These are phyloP conservation scores for Alternaria triticimaculans DNA, from an alignment of 2,329 filamentous ascomycete species.

Conservation along the genomic window DNA sequence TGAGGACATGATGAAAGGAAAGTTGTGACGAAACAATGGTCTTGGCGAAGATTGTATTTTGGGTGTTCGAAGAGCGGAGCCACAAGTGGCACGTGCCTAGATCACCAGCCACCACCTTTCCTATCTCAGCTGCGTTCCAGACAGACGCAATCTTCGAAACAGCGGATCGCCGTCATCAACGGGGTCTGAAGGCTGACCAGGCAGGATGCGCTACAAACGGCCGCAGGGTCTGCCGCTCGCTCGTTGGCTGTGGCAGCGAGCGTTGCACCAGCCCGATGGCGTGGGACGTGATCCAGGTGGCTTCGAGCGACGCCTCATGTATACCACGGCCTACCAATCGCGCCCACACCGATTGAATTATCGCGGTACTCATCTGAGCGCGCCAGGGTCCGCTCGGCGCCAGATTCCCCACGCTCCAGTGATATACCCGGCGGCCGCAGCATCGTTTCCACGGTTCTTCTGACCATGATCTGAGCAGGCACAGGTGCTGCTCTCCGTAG, in stretches of 20 bases:
- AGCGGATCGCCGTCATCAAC: conserved; percentile 16
- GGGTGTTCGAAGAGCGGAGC: conserved; percentile 17
- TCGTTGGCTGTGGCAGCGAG: conserved; percentile 12
- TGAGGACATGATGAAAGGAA: conserved; percentile 32
- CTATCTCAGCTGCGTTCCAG: conserved; percentile 17
- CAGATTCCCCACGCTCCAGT: conserved; percentile 18
- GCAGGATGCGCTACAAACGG: not conserved
- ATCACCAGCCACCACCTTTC: conserved; percentile 16
- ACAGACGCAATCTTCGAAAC: conserved; percentile 5
- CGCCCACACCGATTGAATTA: not conserved
- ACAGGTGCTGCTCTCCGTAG: conserved; percentile 3
- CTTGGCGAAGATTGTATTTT: conserved; percentile 30
- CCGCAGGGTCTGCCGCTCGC: conserved; percentile 3
- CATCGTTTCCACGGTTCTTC: conserved; percentile 18
- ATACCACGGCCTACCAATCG: not conserved
- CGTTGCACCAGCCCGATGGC: conserved; percentile 1
- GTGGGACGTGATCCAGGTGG: not conserved
- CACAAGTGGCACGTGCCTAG: conserved; percentile 14
- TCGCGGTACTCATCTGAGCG: conserved; percentile 18
- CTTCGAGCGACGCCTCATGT: not conserved
- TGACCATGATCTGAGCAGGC: conserved; percentile 1
- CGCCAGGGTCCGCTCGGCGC: conserved; percentile 11
- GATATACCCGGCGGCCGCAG: conserved; percentile 12
- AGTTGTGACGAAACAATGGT: conserved; percentile 16
- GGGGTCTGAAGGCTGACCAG: not conserved